phyloP scores from a whole-genome alignment of 2,329 filamentous ascomycete species.

The Scolecobasidium constrictum region DNA sequence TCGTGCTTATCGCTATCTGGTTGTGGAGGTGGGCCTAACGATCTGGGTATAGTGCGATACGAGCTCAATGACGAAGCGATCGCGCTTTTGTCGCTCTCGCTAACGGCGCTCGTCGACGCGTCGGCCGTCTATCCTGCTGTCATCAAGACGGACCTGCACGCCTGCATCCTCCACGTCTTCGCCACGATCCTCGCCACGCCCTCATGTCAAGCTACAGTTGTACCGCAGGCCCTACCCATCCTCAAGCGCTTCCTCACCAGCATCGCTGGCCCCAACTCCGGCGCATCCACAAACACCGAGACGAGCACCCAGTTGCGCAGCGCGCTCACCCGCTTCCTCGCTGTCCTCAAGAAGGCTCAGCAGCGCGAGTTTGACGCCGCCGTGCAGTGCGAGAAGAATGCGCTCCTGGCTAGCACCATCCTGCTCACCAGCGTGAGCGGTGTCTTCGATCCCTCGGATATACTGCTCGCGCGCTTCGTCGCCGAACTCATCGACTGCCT shows the following conservation, averaged over 20 bases:
- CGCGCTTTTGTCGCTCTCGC: constrained; percentile 63
- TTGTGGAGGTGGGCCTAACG: too few relatives aligned
- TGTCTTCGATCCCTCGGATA: constrained; percentile 62
- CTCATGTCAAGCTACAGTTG: constrained; percentile 74
- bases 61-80: constrained; percentile 82
- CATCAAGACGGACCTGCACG: constrained; percentile 91
- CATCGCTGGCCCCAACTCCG: too few relatives aligned
- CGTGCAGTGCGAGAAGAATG: constrained; percentile 84
- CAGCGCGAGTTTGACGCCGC: constrained; percentile 67
- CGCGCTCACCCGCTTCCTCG: constrained; percentile 70
- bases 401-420: constrained; percentile 76
- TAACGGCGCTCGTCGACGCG: constrained; percentile 85
- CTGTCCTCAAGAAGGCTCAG: constrained; percentile 66
- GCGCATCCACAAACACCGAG: constrained; percentile 26
- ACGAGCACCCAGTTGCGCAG: constrained; percentile 65
- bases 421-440: constrained; percentile 73
- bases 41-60: constrained; percentile 46
- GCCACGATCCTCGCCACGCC: constrained; percentile 83
- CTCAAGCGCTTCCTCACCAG: constrained; percentile 82
- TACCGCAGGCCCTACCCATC: constrained; percentile 81
- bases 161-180: constrained; percentile 95
- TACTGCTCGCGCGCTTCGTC: constrained; percentile 62
- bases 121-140: constrained; percentile 93
- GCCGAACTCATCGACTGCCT: constrained; percentile 80
- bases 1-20: neutral